A percentile compares a stretch with the other conserved stretches of the same genome.
phyloP scores from a whole-genome alignment of 176 grass and related monocot genomes.

The Cenchrus fungigraminus region DNA sequence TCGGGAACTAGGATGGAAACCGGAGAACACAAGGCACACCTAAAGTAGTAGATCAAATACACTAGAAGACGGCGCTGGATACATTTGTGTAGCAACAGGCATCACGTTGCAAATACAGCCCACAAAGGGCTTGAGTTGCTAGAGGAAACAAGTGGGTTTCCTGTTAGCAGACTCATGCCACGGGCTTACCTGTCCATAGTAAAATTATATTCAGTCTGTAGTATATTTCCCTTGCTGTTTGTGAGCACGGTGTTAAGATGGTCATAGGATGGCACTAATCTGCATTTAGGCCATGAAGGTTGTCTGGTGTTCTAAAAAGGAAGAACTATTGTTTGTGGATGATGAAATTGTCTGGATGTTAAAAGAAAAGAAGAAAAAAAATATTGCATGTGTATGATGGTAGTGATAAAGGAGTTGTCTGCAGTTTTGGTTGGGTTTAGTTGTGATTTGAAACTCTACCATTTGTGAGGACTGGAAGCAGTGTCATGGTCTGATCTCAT shows the following conservation, averaged over 20 bases:
- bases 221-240: not conserved
- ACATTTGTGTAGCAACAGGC: not conserved
- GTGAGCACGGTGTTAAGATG: slow-evolving; percentile 21
- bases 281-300: not conserved
- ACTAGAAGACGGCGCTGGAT: not conserved
- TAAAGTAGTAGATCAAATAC: not conserved
- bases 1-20: slow-evolving; percentile 74
- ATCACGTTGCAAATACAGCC: slow-evolving; percentile 14
- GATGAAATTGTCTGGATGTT: not conserved
- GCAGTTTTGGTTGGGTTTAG: not conserved
- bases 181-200: slow-evolving; percentile 19
- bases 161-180: not conserved
- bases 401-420: slow-evolving; percentile 8
- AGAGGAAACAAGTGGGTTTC: slow-evolving; percentile 20
- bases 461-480: not conserved
- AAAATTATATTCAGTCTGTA: slow-evolving; percentile 34
- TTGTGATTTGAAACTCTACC: not conserved
- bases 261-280: slow-evolving; percentile 13
- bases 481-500: not conserved
- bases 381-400: not conserved
- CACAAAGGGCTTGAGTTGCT: not conserved
- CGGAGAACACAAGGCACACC: slow-evolving; percentile 37
- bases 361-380: no score
- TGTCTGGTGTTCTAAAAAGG: not conserved
- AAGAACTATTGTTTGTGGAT: not conserved